Conservation (phyloP, 805 yeast species). For the Nakazawaea ambrosiae region DNA sequence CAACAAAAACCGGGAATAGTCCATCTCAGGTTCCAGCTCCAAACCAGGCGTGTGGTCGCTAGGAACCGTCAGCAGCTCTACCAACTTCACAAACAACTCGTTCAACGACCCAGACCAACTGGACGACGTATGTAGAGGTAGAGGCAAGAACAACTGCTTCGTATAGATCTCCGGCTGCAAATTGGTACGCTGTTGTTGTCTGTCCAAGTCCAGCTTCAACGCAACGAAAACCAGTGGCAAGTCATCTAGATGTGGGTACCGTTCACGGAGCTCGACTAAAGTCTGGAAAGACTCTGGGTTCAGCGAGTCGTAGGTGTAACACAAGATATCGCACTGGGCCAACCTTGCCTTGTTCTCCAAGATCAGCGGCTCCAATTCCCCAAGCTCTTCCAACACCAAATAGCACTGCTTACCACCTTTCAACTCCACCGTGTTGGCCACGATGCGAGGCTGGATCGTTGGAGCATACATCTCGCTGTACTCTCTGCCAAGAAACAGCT, state of each 20-base stretch:
- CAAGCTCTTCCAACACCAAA: conserved; percentile 82
- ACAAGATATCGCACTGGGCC: conserved; percentile 85
- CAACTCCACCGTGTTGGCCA: conserved; percentile 87
- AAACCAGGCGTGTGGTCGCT: conserved; percentile 70
- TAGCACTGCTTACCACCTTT: conserved; percentile 96
- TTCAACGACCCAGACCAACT: conserved; percentile 82
- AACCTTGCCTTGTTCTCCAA: conserved; percentile 62
- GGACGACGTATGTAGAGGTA: conserved; percentile 88
- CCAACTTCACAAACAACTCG: conserved; percentile 80
- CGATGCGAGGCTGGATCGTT: conserved; percentile 71
- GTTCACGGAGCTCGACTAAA: conserved; percentile 59
- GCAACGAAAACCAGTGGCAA: conserved; percentile 88
- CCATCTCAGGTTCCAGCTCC: conserved; percentile 56
- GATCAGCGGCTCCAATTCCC: conserved; percentile 78
- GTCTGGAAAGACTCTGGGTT: conserved; percentile 93
- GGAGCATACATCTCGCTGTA: conserved; percentile 71
- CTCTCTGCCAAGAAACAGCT: conserved; percentile 71
- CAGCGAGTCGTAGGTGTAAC: conserved; percentile 87
- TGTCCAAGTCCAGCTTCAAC: conserved; percentile 88
- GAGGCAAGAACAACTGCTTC: conserved; percentile 52
- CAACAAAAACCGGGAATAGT: conserved; percentile 45
- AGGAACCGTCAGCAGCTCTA: conserved; percentile 82
- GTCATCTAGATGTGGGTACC: conserved; percentile 48
- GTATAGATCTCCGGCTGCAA: conserved; percentile 86
- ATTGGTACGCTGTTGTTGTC: conserved; percentile 86